Evolutionary conservation across 805 yeast genomes (phyloP).

Genomic region (Candida tibetensis): DNA sequence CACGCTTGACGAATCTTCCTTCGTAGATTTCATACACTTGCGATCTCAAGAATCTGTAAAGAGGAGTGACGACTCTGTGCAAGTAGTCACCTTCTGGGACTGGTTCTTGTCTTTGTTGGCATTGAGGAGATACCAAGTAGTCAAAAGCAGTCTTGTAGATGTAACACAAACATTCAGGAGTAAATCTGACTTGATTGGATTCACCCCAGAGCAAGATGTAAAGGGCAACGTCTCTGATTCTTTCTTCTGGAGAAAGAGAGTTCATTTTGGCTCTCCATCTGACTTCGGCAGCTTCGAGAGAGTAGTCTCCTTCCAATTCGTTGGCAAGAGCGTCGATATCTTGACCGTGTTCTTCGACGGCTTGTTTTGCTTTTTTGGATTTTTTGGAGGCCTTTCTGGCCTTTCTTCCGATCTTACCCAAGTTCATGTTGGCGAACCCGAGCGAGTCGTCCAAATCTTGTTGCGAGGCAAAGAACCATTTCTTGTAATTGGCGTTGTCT

Average conservation of each 20-base stretch:
- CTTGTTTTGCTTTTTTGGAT: constrained; percentile 72
- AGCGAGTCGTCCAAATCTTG: constrained; percentile 80
- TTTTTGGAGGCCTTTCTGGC: constrained; percentile 80
- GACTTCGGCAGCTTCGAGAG: constrained; percentile 78
- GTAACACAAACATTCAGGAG: constrained; percentile 79
- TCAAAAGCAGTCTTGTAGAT: constrained; percentile 93
- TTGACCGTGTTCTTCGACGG: constrained; percentile 63
- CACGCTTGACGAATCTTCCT: constrained; percentile 82
- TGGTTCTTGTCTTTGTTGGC: constrained; percentile 83
- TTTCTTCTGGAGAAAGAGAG: constrained; percentile 65
- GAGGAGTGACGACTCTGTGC: constrained; percentile 88
- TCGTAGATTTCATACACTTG: constrained; percentile 80
- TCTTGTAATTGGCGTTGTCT: constrained; percentile 78
- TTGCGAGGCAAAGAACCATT: constrained; percentile 89
- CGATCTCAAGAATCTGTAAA: constrained; percentile 74
- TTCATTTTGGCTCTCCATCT: constrained; percentile 87
- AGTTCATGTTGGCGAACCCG: constrained; percentile 77
- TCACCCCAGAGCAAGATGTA: constrained; percentile 85
- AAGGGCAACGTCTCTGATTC: constrained; percentile 74
- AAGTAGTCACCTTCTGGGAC: constrained; percentile 89
- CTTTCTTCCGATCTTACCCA: constrained; percentile 74
- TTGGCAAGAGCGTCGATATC: constrained; percentile 59
- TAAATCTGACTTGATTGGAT: constrained; percentile 91
- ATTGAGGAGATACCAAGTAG: constrained; percentile 81
- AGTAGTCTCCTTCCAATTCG: constrained; percentile 79